Conservation (phyloP, 768 basidiomycete species). For the Tephrocybe sp. region DNA sequence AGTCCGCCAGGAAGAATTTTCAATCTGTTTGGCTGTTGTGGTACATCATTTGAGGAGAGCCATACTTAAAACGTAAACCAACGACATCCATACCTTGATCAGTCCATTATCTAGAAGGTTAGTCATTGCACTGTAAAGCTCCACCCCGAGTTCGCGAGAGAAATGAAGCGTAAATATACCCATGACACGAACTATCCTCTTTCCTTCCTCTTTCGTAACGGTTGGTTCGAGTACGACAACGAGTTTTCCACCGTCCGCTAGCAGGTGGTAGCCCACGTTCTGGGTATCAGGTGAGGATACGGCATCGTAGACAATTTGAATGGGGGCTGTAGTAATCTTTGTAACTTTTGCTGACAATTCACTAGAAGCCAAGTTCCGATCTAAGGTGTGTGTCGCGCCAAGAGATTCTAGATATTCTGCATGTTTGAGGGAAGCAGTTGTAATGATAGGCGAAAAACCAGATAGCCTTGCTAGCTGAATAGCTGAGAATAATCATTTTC, state of each 20-base stretch:
- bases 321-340: constrained; percentile 14
- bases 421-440: constrained; percentile 27
- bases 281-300: constrained; percentile 34
- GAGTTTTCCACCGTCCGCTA: constrained; percentile 34
- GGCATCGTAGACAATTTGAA: constrained; percentile 25
- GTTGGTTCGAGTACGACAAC: constrained; percentile 17
- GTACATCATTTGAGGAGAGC: background rate
- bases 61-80: background rate
- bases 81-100: background rate
- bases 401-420: constrained; percentile 27
- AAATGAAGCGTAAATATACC: constrained; percentile 6
- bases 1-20: constrained; percentile 39
- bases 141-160: no score
- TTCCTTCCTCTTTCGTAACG: constrained; percentile 4
- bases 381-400: constrained; percentile 35
- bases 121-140: background rate
- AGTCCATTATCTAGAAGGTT: background rate
- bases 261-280: constrained; percentile 29
- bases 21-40: constrained; percentile 30
- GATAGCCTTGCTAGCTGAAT: constrained; percentile 35
- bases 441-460: constrained; percentile 38
- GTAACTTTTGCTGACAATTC: constrained; percentile 1
- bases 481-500: constrained; percentile 15
- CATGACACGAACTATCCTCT: constrained; percentile 14
- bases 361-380: constrained; percentile 14